These are phyloP conservation scores for Thielaviopsis euricoi DNA, from an alignment of 2,329 filamentous ascomycete genomes.

Conservation along the genomic window DNA sequence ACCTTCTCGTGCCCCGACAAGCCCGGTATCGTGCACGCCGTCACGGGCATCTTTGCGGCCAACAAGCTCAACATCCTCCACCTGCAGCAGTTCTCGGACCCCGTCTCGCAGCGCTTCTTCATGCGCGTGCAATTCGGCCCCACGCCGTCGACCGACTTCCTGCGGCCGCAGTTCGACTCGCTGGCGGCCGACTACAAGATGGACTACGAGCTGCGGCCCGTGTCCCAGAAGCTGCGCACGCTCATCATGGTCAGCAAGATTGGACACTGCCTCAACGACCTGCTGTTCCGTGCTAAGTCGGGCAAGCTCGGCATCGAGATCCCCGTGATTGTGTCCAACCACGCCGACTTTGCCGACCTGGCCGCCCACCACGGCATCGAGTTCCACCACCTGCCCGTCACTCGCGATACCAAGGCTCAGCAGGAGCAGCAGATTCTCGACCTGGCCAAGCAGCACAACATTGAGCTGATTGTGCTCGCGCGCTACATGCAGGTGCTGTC, in stretches of 20 bases:
- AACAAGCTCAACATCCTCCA: constrained; percentile 69
- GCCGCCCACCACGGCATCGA: constrained; percentile 59
- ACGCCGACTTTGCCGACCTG: constrained; percentile 53
- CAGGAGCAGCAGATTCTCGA: constrained; percentile 59
- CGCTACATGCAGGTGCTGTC: constrained; percentile 57
- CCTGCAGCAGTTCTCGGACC: constrained; percentile 71
- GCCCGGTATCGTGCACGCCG: constrained; percentile 70
- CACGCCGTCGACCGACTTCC: constrained; percentile 28
- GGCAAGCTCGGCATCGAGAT: constrained; percentile 61
- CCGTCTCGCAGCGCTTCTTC: constrained; percentile 60
- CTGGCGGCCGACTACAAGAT: constrained; percentile 49
- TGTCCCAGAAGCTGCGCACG: constrained; percentile 53
- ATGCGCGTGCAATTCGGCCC: constrained; percentile 76
- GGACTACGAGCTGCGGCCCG: constrained; percentile 54
- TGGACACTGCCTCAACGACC: constrained; percentile 41
- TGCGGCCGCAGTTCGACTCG: constrained; percentile 38
- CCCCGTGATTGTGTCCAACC: constrained; percentile 68
- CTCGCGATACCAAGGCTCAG: constrained; percentile 55
- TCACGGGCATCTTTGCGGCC: constrained; percentile 59
- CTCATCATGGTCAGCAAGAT: constrained; percentile 58
- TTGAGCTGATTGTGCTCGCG: constrained; percentile 67
- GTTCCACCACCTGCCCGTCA: constrained; percentile 70
- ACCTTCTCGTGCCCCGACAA: constrained; percentile 74
- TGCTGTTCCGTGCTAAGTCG: constrained; percentile 63
- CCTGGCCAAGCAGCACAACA: constrained; percentile 48